phyloP scores from a whole-genome alignment of 2,329 filamentous ascomycete species.

The Blastomyces percursus region DNA sequence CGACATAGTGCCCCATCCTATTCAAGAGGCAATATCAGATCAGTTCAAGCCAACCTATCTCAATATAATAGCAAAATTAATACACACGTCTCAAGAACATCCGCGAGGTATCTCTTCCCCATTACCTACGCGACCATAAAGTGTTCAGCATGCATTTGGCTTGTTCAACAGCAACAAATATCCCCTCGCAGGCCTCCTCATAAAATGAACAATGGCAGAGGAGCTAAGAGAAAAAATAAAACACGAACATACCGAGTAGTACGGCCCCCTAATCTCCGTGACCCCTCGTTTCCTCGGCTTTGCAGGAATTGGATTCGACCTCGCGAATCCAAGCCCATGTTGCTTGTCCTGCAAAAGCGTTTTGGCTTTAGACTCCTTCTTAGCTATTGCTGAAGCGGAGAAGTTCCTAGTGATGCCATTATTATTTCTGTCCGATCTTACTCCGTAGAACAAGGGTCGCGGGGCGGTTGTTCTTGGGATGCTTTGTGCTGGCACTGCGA shows the following conservation, averaged over 20 bases:
- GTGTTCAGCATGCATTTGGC: slow-evolving; percentile 7
- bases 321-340: slow-evolving; percentile 41
- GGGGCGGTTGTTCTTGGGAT: neutral
- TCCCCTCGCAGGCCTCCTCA: neutral
- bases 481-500: neutral
- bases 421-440: neutral
- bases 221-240: no score
- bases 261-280: slow-evolving; percentile 47
- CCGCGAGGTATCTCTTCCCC: slow-evolving; percentile 42
- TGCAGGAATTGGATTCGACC: slow-evolving; percentile 38
- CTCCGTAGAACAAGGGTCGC: neutral
- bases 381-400: neutral
- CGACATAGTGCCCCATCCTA: slow-evolving; percentile 44
- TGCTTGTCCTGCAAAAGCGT: slow-evolving; percentile 40
- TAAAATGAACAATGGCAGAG: neutral
- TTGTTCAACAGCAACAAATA: neutral
- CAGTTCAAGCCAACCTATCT: neutral
- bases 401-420: neutral
- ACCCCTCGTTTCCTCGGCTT: slow-evolving; percentile 43
- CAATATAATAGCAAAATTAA: neutral
- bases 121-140: slow-evolving; percentile 28
- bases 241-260: slow-evolving; percentile 36
- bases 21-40: neutral
- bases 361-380: slow-evolving; percentile 15
- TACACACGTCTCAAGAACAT: slow-evolving; percentile 43